Conservation (phyloP, 208 protist species). For the Leptomonas pyrrhocoris region DNA sequence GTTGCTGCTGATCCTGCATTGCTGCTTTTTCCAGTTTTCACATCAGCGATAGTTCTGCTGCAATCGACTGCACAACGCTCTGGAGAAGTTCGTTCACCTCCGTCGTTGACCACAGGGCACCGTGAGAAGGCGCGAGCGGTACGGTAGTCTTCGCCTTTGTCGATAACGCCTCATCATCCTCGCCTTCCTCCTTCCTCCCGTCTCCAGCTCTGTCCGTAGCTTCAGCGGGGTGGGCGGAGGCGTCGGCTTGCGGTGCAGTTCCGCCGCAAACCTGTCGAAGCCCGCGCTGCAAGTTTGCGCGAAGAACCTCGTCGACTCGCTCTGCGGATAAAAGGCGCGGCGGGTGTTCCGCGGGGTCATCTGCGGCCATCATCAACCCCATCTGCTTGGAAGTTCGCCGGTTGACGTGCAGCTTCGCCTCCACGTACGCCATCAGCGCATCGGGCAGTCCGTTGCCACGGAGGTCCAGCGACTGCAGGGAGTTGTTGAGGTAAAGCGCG, state of each 20-base stretch:
- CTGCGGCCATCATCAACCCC: no score
- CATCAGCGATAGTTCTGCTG: not conserved
- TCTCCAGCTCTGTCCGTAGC: not conserved
- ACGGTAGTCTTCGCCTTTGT: no score
- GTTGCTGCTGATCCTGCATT: not conserved
- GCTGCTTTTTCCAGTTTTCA: slow-evolving; percentile 1
- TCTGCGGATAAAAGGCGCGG: not conserved
- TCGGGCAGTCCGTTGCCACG: slow-evolving; percentile 44
- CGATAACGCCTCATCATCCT: no score
- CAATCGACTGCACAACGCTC: not conserved
- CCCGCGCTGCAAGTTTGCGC: not conserved
- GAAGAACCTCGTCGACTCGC: not conserved
- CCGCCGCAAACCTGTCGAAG: not conserved
- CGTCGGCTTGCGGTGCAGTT: not conserved
- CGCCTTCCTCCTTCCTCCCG: no score
- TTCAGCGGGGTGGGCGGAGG: not conserved
- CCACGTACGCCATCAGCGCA: slow-evolving; percentile 46
- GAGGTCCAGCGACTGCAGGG: slow-evolving; percentile 38
- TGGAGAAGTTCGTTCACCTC: not conserved
- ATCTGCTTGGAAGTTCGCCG: slow-evolving; percentile 5
- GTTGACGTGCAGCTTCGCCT: slow-evolving; percentile 67
- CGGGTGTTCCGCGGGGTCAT: not conserved
- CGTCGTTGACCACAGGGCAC: not conserved
- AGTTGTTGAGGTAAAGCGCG: slow-evolving; percentile 68
- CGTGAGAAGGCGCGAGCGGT: no score